Percentiles rank a stretch among this genome's conserved stretches.
These are phyloP conservation scores for Triangularia verruculosa DNA, from an alignment of 2,329 filamentous ascomycete genomes.

Conservation along the genomic window DNA sequence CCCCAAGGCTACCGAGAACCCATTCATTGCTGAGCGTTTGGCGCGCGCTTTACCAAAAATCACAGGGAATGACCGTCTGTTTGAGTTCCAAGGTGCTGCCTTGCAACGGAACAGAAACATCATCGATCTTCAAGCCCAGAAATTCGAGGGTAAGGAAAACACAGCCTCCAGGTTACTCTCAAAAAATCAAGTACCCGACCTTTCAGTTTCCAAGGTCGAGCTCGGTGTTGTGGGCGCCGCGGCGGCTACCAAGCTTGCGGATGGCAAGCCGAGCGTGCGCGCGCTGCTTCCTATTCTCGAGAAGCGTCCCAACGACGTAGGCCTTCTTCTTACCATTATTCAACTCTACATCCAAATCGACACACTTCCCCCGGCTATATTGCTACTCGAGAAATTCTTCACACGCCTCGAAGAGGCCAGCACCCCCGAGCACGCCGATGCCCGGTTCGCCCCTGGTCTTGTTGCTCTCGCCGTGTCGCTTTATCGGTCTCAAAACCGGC, in stretches of 20 bases:
- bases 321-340: slow-evolving; percentile 73
- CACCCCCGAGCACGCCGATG: slow-evolving; percentile 57
- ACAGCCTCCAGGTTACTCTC: slow-evolving; percentile 45
- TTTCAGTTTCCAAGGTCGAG: slow-evolving; percentile 26
- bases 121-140: slow-evolving; percentile 64
- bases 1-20: slow-evolving; percentile 52
- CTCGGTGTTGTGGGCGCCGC: slow-evolving; percentile 63
- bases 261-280: slow-evolving; percentile 66
- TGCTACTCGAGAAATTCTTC: slow-evolving; percentile 74
- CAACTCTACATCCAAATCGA: slow-evolving; percentile 75
- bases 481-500: slow-evolving; percentile 73
- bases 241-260: slow-evolving; percentile 62
- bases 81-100: slow-evolving; percentile 65
- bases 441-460: slow-evolving; percentile 80
- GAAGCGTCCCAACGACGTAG: slow-evolving; percentile 74
- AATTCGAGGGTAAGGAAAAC: slow-evolving; percentile 59
- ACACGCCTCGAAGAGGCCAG: slow-evolving; percentile 63
- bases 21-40: slow-evolving; percentile 64
- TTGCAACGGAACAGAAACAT: slow-evolving; percentile 62
- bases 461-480: slow-evolving; percentile 77
- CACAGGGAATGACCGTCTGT: slow-evolving; percentile 60
- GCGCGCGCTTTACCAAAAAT: slow-evolving; percentile 53
- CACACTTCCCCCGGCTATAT: slow-evolving; percentile 70
- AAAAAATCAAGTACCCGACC: slow-evolving; percentile 28
- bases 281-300: slow-evolving; percentile 67